Base-by-base conservation (phyloP, 1,284 basidiomycete genomes). In the Boletus albobrunnescens region DNA sequence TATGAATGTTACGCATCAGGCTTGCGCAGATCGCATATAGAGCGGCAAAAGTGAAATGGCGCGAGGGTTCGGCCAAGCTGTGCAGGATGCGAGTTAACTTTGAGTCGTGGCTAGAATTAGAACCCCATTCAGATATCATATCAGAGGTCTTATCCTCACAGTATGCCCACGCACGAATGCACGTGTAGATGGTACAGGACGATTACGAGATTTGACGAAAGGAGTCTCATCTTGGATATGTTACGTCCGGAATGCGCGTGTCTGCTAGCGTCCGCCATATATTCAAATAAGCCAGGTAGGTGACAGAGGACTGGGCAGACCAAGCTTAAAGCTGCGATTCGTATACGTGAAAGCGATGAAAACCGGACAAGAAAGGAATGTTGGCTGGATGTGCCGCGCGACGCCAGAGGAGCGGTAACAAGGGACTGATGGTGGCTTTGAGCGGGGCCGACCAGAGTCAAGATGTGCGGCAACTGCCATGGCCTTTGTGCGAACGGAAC, bases 71-170 rank as follows among this genome's bases (percentile, higher is more conserved):
- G 46, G 41, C 37, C 36, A 51, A 49, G 49, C 54, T 57, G 57
- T 61, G 51, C 42, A 13, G 14, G 43, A n/a, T 47, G 41, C 35
- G 50, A 60, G 56, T 44, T 47, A 61, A 63, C 61, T 43, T 58
- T 62, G 54, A 57, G 51, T 43, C 28, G 46, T 33, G 17, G 11
- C 56, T 62, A 6, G 47, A 58, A 61, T 50, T 50, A 51, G 61
- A 49, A 57, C 26, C 27, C 43, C 35, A 48, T 46, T 42, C 27
- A 41, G 41, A 36, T 54, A 39, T 33, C 31, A 37, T 50, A 41
- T 50, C 24, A 26, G 26, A 26, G 26, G 26, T 26, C 26, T 26
- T 26, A 12, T 27, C 27, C 13, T 32, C 33, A 20, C 20, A 17
- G 41, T 22, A 19, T 37, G 17, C 40, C 32, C 54, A 52, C 44